phyloP scores from a whole-genome alignment of 768 basidiomycete genomes.

The Termitomyces sp. region DNA sequence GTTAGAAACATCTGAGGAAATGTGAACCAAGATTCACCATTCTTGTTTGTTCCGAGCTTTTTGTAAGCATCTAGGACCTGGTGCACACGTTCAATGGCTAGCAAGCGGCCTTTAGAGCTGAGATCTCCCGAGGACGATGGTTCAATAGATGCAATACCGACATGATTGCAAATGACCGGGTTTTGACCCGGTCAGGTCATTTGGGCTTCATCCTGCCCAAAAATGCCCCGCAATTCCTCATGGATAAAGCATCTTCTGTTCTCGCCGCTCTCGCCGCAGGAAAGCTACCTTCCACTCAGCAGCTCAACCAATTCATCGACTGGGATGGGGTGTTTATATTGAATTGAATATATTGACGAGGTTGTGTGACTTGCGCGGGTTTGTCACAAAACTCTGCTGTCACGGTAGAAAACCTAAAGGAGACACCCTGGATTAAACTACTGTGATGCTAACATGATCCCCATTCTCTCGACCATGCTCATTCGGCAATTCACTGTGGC shows the following conservation, averaged over 20 bases:
- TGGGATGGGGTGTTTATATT: conserved; percentile 33
- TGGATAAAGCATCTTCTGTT: conserved; percentile 55
- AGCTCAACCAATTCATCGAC: no score
- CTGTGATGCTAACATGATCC: no score
- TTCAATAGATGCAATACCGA: conserved; percentile 47
- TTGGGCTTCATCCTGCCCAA: conserved; percentile 49
- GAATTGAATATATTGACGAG: no score
- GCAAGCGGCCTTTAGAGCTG: conserved; percentile 50
- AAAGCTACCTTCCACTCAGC: conserved; percentile 64
- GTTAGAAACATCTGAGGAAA: neutral
- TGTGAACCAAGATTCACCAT: conserved; percentile 36
- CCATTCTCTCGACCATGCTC: no score
- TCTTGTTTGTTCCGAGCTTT: conserved; percentile 51
- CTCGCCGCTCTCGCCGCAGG: conserved; percentile 70
- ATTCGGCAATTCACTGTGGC: no score
- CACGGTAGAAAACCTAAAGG: no score
- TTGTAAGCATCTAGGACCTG: conserved; percentile 58
- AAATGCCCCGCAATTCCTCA: neutral
- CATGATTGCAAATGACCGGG: no score
- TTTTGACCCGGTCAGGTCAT: conserved; percentile 54
- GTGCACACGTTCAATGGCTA: conserved; percentile 51
- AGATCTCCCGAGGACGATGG: conserved; percentile 39
- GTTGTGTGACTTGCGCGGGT: no score
- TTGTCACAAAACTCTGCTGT: no score
- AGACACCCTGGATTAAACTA: neutral